phyloP scores from a whole-genome alignment of 495 filamentous ascomycete species.

The Tuber umbilicatum region DNA sequence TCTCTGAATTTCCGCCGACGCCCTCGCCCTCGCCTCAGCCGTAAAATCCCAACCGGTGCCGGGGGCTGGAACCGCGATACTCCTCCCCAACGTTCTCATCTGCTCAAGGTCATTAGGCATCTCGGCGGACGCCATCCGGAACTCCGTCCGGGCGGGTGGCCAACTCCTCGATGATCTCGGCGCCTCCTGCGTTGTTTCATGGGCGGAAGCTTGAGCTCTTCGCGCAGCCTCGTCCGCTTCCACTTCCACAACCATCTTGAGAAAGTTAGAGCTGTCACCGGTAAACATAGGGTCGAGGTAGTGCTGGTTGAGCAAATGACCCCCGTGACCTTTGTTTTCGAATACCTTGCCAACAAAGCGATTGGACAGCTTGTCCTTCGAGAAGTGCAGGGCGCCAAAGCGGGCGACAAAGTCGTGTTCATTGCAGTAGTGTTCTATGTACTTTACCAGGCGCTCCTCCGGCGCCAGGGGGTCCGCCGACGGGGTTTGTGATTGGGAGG shows the following conservation, averaged over 20 bases:
- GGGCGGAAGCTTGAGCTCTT: neutral
- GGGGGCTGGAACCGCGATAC: neutral
- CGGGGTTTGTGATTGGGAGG: conserved; percentile 19
- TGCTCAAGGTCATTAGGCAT: neutral
- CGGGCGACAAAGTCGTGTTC: conserved; percentile 66
- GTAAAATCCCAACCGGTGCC: neutral
- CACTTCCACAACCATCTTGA: conserved; percentile 50
- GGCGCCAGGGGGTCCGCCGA: conserved; percentile 14
- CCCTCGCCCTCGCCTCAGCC: neutral
- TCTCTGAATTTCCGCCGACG: neutral
- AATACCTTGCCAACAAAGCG: conserved; percentile 74
- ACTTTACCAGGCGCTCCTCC: conserved; percentile 51
- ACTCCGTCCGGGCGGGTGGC: neutral
- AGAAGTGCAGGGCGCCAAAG: conserved; percentile 69
- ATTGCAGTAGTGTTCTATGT: conserved; percentile 85
- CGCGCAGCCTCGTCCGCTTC: conserved; percentile 1
- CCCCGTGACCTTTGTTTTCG: conserved; percentile 53
- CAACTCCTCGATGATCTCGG: neutral
- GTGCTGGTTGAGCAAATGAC: conserved; percentile 74
- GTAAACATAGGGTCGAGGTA: conserved; percentile 79
- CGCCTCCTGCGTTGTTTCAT: neutral
- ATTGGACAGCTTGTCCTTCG: conserved; percentile 47
- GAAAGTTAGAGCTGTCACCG: conserved; percentile 50
- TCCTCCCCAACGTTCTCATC: neutral
- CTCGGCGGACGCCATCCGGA: neutral